Evolutionary conservation across 2,329 filamentous ascomycete species (phyloP), one percentile per base, ranked within the genome.

Genomic region (Cadophora malorum): DNA sequence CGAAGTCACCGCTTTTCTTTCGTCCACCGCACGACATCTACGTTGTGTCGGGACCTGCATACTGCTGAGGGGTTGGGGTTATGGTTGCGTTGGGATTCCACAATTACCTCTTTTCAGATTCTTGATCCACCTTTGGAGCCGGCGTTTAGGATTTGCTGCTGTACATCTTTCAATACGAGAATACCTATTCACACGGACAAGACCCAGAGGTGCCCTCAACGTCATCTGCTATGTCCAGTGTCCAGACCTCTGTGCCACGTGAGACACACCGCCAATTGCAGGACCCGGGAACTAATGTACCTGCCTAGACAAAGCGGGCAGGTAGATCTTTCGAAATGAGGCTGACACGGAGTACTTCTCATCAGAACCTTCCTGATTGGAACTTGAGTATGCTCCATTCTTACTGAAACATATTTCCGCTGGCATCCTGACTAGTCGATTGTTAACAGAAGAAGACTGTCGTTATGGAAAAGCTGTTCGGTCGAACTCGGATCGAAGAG

Each of bases 101-200:
- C 68, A 33, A 63, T 64, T 69, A 67, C 64, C 60, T 69, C 12
- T 61, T 62, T 67, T 64, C 64, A 69, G 69, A 69, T 70, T 73
- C 67, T 67, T 71, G 67, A 67, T 71, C 65, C 65, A 70, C 65
- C 65, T 73, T 70, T 41, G 67, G 63, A 71, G 72, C 70, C 69
- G 73, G 74, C 72, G 73, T 75, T 73, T 71, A 71, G 72, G 72
- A 74, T 75, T 41, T 59, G 56, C 72, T 73, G 67, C 66, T 74
- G 70, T 74, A 69, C 70, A 67, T 68, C 53, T 64, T 67, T 64
- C 41, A 67, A 70, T 69, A 70, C 68, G 53, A 38, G 65, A 69
- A 69, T 68, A 68, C 66, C 64, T 70, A 31, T 45, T 67, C 45
- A 67, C 65, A 63, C 63, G 66, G 58, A 65, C 66, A 63, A 66